Base-by-base conservation (phyloP, 495 filamentous ascomycete species). In the Tuber indicum region DNA sequence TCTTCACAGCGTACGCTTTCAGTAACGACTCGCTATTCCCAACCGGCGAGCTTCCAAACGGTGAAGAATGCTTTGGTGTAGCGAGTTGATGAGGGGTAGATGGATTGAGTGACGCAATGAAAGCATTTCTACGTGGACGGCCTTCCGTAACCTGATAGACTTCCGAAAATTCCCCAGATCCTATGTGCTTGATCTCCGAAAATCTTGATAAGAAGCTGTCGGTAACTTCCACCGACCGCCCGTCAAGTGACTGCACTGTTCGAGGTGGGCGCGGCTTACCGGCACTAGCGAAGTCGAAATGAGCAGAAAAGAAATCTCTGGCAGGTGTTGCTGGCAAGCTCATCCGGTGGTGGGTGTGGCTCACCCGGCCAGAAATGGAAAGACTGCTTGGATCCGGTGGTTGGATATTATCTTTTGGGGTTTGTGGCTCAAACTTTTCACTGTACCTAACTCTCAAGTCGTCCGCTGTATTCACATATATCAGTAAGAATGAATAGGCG, bases 1-100 rank as follows among this genome's bases (percentile, higher is more conserved):
- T 98, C 87, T 99, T 99, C 42, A 99, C 93, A 5, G 94, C 96
- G 87, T 91, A 99, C 0, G 94, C 49, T 91, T 62, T 89, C 86
- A 72, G 88, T 19, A 66, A 66, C 84, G 19, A 87, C 83, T 43
- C 86, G 87, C 86, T 47, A 85, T 84, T 3, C 81, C 19, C 42
- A 21, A 82, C 42, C 19, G 78, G 77, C 36, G 82, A 83, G 41
- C 82, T 83, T 46, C 81, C 76, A 75, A 78, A 83, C 46, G 75
- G 70, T 81, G 84, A 89, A 86, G 77, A 89, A 81, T 72, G 87
- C 85, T 72, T 86, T 79, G 81, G 86, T 82, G 76, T 84, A 79
- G 71, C 85, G 10, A 82, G 76, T 47, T 82, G 81, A 49, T 77
- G 74, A 45, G 81, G 76, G 14, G 80, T 82, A 47, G 74, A 71